phyloP scores from a whole-genome alignment of 768 basidiomycete genomes.

The Rhodosporidiobolus sp. region DNA sequence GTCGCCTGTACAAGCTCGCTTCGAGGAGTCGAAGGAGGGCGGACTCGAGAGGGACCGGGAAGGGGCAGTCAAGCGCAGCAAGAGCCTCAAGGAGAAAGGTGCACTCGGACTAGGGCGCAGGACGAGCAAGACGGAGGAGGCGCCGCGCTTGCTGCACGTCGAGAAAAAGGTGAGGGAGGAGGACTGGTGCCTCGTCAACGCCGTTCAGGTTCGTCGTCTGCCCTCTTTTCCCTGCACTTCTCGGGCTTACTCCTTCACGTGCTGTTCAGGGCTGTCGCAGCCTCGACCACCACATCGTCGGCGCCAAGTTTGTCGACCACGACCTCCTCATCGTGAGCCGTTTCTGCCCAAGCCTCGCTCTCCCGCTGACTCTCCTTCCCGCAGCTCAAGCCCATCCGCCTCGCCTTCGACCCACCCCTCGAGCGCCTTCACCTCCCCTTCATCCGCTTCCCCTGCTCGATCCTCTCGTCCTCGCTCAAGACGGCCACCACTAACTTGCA shows the following conservation, averaged over 20 bases:
- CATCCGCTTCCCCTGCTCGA: not conserved
- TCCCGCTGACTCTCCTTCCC: not conserved
- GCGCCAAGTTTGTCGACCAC: not conserved
- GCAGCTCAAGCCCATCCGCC: not conserved
- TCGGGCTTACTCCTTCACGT: not conserved
- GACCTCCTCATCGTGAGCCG: not conserved
- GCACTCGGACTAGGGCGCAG: no score
- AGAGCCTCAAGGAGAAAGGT: not conserved
- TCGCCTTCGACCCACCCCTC: slow-evolving; percentile 1
- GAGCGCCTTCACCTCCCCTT: not conserved
- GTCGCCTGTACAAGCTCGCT: no score
- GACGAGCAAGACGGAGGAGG: not conserved
- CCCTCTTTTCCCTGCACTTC: not conserved
- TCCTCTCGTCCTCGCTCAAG: not conserved
- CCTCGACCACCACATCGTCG: not conserved
- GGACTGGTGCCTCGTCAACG: not conserved
- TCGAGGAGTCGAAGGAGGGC: no score
- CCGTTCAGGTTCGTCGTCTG: not conserved
- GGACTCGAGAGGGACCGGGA: no score
- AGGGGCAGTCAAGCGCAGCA: not conserved
- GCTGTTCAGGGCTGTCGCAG: not conserved
- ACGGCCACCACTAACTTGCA: not conserved
- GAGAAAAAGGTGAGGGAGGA: not conserved
- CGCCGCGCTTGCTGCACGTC: no score
- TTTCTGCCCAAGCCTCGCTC: not conserved